Conservation (phyloP, 306 rosid genomes). For the Medicago ruthenica region DNA sequence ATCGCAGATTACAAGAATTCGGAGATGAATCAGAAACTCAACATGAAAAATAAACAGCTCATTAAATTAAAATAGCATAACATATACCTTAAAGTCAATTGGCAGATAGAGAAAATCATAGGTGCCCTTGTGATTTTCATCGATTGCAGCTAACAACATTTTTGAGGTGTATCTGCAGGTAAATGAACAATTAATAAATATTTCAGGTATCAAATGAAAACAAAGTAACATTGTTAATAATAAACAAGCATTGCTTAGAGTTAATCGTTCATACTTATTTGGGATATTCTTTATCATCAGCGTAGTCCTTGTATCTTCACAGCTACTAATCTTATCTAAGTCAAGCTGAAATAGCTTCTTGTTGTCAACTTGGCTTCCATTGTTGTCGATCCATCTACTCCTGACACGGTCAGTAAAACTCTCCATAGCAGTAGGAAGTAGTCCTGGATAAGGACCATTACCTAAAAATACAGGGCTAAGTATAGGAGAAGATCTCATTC, state of each 20-base stretch:
- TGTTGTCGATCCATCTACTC: constrained; percentile 76
- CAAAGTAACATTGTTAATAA: background rate
- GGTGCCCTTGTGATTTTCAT: constrained; percentile 86
- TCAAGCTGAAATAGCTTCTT: constrained; percentile 96
- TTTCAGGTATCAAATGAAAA: constrained; percentile 26
- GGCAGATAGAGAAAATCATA: constrained; percentile 96
- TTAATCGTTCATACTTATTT: constrained; percentile 78
- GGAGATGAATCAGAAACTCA: background rate
- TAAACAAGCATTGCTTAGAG: constrained; percentile 28
- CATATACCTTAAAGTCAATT: constrained; percentile 89
- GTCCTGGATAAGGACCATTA: constrained; percentile 73
- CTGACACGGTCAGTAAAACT: constrained; percentile 77
- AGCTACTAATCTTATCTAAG: constrained; percentile 78
- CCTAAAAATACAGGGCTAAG: constrained; percentile 79
- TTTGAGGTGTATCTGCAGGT: constrained; percentile 88
- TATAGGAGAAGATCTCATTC: constrained; percentile 86
- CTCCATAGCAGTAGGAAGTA: constrained; percentile 61
- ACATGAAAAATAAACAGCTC: background rate
- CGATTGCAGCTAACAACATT: constrained; percentile 96
- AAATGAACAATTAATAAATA: constrained; percentile 34
- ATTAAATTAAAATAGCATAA: constrained; percentile 27
- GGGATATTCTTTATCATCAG: constrained; percentile 98
- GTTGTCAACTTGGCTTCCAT: constrained; percentile 74
- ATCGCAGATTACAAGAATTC: constrained; percentile 13
- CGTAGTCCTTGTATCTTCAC: constrained; percentile 94